A percentile compares a stretch with the other conserved stretches of the same genome.
Conservation (phyloP, 1,139 yeast species). For the Magnusiomyces fungicola region DNA sequence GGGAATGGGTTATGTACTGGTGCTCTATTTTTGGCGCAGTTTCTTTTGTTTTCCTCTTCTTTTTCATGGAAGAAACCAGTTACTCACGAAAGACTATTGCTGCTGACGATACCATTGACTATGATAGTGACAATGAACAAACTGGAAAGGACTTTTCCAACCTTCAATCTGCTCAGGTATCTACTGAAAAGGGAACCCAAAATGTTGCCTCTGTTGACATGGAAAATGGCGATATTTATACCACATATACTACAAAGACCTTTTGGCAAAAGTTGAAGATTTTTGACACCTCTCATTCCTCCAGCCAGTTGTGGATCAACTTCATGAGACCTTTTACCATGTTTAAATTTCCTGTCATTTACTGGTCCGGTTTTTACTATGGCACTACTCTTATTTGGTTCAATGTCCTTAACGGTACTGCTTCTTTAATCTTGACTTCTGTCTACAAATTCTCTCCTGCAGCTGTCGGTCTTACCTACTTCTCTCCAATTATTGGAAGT, state of each 20-base stretch:
- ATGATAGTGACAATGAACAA: conserved; percentile 3
- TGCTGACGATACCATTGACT: conserved; percentile 16
- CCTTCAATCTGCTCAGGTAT: conserved; percentile 9
- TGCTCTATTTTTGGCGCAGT: conserved; percentile 63
- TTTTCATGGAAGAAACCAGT: conserved; percentile 65
- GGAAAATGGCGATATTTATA: conserved; percentile 7
- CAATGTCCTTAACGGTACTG: conserved; percentile 50
- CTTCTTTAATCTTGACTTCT: conserved; percentile 43
- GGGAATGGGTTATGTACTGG: conserved; percentile 79
- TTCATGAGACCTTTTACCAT: conserved; percentile 23
- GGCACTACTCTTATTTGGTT: conserved; percentile 57
- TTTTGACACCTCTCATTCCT: conserved; percentile 13
- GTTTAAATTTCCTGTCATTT: conserved; percentile 45
- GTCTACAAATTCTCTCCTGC: conserved; percentile 64
- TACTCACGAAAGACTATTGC: conserved; percentile 44
- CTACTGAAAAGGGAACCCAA: no score
- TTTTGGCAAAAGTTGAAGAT: conserved; percentile 36
- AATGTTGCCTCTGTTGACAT: conserved; percentile 10
- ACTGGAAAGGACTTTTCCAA: background rate
- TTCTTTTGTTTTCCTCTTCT: conserved; percentile 46
- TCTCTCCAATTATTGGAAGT: conserved; percentile 72
- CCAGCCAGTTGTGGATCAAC: conserved; percentile 19
- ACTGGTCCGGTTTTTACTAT: conserved; percentile 56
- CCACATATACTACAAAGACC: conserved; percentile 15
- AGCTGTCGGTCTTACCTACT: conserved; percentile 73